Base-by-base conservation (phyloP, 2,329 filamentous ascomycete species). In the Nigrospora oryzae region DNA sequence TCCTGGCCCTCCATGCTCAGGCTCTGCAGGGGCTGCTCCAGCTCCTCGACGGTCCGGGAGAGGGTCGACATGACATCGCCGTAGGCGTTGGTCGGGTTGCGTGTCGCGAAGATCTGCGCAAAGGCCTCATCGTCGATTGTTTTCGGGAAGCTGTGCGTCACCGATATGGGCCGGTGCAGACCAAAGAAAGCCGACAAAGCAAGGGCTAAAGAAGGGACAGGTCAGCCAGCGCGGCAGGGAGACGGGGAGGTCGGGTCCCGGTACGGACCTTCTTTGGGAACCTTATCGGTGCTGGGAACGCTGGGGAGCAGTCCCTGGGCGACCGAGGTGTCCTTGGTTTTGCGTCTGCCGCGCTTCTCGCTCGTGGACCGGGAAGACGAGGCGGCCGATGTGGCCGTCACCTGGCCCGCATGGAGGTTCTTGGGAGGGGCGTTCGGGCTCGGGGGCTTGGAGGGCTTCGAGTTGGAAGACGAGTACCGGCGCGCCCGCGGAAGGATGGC, bases 171-270 rank as follows among this genome's bases (percentile, higher is more conserved):
- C 49, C 93, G 83, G 68, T 98, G 89, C 53, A 95, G 84, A 51
- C 90, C 94, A 73, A 97, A 97, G 75, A 98, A 97, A 48, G 85
- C 85, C 8, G 91, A 93, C 38, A 95, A 74, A 51, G 86, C 84
- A 49, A 97, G 77, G 59, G 94, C 93, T 97, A 53, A 51, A 28
- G 13, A 41, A 44, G 15, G 36, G 17, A 40, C 40, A 46, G 59
- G 54, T 60, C 50, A 52, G 51, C 35, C 23, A 44, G 12, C 8
- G 38, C 16, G 8, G 17, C 43, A 32, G 38, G 16, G 1, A 33
- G 3, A 17, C 10, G 30, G 12, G n/a, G 35, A 33, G 4, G 7
- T 5, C 7, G 15, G 11, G 38, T 38, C 16, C 36, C 5, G 13
- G 23, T 19, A 61, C 72, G 32, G 64, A 86, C 84, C 79, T 64